phyloP scores from a whole-genome alignment of 306 rosid genomes.

The Medicago arabica region DNA sequence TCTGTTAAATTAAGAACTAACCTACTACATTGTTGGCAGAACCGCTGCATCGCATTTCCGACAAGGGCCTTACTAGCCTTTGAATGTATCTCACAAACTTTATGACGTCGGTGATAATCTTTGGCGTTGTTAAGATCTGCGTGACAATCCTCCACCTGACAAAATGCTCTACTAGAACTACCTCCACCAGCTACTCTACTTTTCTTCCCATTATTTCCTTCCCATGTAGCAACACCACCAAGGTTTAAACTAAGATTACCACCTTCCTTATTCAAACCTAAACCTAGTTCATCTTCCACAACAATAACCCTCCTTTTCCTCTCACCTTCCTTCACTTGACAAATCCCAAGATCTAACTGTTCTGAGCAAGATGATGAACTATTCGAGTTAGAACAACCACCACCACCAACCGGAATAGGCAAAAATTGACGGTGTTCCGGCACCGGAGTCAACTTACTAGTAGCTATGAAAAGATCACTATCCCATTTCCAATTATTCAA shows the following conservation, averaged over 20 bases:
- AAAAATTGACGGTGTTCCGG: constrained; percentile 60
- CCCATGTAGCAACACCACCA: constrained; percentile 64
- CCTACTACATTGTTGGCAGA: constrained; percentile 99
- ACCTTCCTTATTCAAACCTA: constrained; percentile 49
- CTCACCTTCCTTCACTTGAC: constrained; percentile 69
- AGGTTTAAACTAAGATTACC: constrained; percentile 67
- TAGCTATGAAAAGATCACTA: constrained; percentile 81
- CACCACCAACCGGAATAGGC: constrained; percentile 51
- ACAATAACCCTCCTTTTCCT: constrained; percentile 69
- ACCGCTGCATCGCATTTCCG: constrained; percentile 80
- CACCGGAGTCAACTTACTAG: constrained; percentile 58
- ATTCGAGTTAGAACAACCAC: constrained; percentile 70
- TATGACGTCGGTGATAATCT: constrained; percentile 88
- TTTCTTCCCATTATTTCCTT: constrained; percentile 68
- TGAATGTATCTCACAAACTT: constrained; percentile 91
- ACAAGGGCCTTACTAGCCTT: constrained; percentile 85
- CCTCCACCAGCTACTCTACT: constrained; percentile 64
- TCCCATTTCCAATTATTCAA: constrained; percentile 86
- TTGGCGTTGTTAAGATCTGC: constrained; percentile 84
- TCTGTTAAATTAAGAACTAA: too few species aligned
- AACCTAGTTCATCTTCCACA: constrained; percentile 52
- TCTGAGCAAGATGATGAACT: constrained; percentile 84
- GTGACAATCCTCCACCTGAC: constrained; percentile 93
- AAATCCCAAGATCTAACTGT: constrained; percentile 58
- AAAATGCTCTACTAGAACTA: constrained; percentile 63